phyloP scores from a whole-genome alignment of 1,284 basidiomycete species.

The Moesziomyces parantarcticus region DNA sequence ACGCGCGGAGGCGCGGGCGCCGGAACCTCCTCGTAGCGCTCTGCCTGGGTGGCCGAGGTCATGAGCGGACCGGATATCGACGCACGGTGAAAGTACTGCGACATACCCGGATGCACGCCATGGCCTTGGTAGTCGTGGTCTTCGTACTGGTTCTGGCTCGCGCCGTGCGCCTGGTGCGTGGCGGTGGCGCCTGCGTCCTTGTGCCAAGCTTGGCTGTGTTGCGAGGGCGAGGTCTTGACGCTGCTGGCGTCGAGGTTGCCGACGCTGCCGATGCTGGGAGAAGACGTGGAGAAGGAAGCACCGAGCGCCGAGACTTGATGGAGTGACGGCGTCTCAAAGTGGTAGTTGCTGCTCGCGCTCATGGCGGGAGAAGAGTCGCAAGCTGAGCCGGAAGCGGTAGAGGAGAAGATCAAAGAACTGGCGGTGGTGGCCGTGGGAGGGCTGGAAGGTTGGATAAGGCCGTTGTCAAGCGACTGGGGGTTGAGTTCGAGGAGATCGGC shows the following conservation, averaged over 20 bases:
- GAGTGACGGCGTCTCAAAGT: constrained; percentile 32
- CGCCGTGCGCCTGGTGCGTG: constrained; percentile 11
- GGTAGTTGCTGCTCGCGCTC: constrained; percentile 34
- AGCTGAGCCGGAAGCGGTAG: constrained; percentile 10
- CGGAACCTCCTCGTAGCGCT: constrained; percentile 21
- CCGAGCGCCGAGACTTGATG: constrained; percentile 26
- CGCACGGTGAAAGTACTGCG: constrained; percentile 49
- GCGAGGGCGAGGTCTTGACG: constrained; percentile 24
- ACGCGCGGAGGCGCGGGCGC: constrained; percentile 48
- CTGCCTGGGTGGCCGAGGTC: constrained; percentile 20
- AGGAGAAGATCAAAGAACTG: constrained; percentile 6
- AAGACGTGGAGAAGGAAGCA: constrained; percentile 23
- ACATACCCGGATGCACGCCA: constrained; percentile 8
- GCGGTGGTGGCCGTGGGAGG: constrained; percentile 9
- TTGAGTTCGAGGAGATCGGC: constrained; percentile 15
- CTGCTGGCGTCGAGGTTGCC: constrained; percentile 19
- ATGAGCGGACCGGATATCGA: constrained; percentile 57
- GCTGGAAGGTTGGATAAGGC: constrained; percentile 1
- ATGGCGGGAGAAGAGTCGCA: constrained; percentile 31
- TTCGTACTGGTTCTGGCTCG: constrained; percentile 14
- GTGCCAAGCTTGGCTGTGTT: constrained; percentile 23
- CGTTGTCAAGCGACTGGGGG: constrained; percentile 10
- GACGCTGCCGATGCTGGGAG: constrained; percentile 24
- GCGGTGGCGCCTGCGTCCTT: constrained; percentile 1
- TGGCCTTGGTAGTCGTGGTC: constrained; percentile 27